Evolutionary conservation across 108 stramenopile genomes (phyloP).

Genomic region (Discostella stelligeroides): DNA sequence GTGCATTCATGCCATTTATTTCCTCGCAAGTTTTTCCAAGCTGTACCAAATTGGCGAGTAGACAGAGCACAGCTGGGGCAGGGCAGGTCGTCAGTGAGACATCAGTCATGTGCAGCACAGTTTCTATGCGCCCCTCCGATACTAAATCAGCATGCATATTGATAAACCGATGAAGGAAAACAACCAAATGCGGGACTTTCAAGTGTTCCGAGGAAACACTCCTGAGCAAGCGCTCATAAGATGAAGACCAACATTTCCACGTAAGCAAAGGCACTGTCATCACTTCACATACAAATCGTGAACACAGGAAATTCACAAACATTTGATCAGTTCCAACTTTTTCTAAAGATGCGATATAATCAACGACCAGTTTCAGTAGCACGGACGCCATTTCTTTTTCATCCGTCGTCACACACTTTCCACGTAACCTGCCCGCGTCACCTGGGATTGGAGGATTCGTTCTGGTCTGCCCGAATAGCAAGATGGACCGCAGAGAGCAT

Average conservation of each 20-base stretch:
- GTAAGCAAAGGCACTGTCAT: slow-evolving; percentile 76
- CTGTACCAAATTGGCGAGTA: slow-evolving; percentile 75
- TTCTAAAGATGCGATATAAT: slow-evolving; percentile 21
- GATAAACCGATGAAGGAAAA: slow-evolving; percentile 49
- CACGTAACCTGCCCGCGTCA: slow-evolving; percentile 50
- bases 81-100: slow-evolving; percentile 62
- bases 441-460: slow-evolving; percentile 54
- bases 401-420: slow-evolving; percentile 52
- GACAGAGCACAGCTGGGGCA: slow-evolving; percentile 66
- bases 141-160: slow-evolving; percentile 40
- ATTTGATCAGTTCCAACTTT: slow-evolving; percentile 13
- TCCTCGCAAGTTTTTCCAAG: slow-evolving; percentile 55
- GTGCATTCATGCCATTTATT: slow-evolving; percentile 55
- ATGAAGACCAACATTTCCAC: slow-evolving; percentile 58
- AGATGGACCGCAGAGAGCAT: slow-evolving; percentile 42
- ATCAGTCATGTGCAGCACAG: slow-evolving; percentile 54
- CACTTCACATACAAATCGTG: slow-evolving; percentile 68
- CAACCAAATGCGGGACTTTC: slow-evolving; percentile 36
- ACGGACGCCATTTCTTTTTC: slow-evolving; percentile 52
- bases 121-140: slow-evolving; percentile 51
- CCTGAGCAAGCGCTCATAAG: slow-evolving; percentile 26
- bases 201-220: not conserved
- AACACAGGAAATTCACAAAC: slow-evolving; percentile 39
- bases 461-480: slow-evolving; percentile 53
- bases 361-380: slow-evolving; percentile 51